These are phyloP conservation scores for Fusarium keratoplasticum DNA, from an alignment of 2,329 filamentous ascomycete genomes.

Conservation along the genomic window DNA sequence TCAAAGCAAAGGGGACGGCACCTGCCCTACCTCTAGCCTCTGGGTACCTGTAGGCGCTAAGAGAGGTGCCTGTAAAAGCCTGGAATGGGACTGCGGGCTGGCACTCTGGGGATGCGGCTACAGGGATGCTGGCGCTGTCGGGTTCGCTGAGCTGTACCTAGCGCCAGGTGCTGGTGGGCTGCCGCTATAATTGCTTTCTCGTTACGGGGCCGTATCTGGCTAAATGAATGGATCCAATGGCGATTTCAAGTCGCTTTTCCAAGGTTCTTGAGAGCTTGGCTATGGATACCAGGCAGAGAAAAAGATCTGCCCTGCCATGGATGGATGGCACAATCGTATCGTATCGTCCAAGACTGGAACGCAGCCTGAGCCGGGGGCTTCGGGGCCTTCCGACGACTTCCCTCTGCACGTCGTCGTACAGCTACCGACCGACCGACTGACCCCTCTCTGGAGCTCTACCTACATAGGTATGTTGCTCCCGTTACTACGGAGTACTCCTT, in stretches of 20 bases:
- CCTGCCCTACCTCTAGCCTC: neutral
- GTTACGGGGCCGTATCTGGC: neutral
- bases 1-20: neutral
- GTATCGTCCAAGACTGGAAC: constrained; percentile 22
- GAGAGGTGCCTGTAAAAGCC: constrained; percentile 1
- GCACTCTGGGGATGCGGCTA: constrained; percentile 25
- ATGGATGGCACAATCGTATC: constrained; percentile 8
- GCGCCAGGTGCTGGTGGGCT: constrained; percentile 18
- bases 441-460: neutral
- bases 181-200: constrained; percentile 22
- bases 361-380: constrained; percentile 21
- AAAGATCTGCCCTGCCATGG: constrained; percentile 2
- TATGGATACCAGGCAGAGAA: constrained; percentile 4
- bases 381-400: constrained; percentile 13
- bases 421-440: neutral
- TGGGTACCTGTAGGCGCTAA: constrained; percentile 23
- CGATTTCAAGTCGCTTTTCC: neutral
- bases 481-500: constrained; percentile 27
- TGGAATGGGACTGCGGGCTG: constrained; percentile 29
- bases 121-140: constrained; percentile 25
- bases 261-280: constrained; percentile 15
- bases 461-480: neutral
- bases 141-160: constrained; percentile 24
- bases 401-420: constrained; percentile 13
- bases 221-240: neutral